Base-by-base conservation (phyloP, 441 rosid genomes). In the Sinapis alba region DNA sequence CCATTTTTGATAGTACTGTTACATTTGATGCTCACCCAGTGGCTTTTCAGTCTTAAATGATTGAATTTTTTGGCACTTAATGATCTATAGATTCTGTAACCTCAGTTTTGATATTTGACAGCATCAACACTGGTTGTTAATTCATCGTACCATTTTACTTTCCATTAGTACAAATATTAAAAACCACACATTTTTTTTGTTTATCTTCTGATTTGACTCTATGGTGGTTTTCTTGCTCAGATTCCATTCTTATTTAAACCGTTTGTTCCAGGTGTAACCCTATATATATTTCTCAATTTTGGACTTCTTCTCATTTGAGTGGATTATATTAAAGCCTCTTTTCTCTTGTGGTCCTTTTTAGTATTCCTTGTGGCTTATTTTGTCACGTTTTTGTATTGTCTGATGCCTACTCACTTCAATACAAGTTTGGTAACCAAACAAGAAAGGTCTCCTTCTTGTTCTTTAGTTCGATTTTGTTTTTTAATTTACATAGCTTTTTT, bases 211-310 rank as follows among this genome's bases (percentile, higher is more conserved):
- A 80, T 80, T 36, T 78, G 82, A 72, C 80, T 71, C 63, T 72
- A 28, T 77, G 79, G 88, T 89, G 89, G 84, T 74, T 76, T 54
- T 79, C 90, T 76, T 41, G 60, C 76, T 89, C 89, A 79, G 80
- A 86, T 63, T 63, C 85, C 93, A 87, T 77, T 72, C 73, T 20
- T 11, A 69, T 71, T 59, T 47, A 64, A 84, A 78, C 77, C 51
- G 27, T 71, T 71, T 76, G 72, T 73, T 77, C 58, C 54, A 45
- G 47, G 34, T 50, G 58, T 41, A 58, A 36, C 10, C 74, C 60
- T 71, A 63, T 74, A 19, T 43, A 65, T 38, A 47, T 58, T 65
- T 74, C 68, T 73, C 72, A 50, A 61, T 70, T 26, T 53, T 19
- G 24, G 24, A 20, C 58, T 53, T 53, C 1, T 68, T 66, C 75